Conservation (phyloP, 176 grass and related monocot genomes). For the Zizania latifolia region DNA sequence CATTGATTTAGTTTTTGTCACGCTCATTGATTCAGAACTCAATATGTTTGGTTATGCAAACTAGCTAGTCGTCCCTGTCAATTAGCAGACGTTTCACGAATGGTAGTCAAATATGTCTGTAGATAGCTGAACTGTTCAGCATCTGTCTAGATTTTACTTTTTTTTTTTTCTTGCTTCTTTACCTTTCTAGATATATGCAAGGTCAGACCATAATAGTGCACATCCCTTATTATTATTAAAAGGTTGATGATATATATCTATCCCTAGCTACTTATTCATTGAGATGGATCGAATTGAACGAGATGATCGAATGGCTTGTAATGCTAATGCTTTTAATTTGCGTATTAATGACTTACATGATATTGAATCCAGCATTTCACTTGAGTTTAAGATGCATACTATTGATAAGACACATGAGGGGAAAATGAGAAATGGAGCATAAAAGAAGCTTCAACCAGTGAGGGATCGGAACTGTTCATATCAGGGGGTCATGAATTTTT, state of each 20-base stretch:
- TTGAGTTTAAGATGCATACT: background rate
- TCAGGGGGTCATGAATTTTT: background rate
- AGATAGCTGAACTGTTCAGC: background rate
- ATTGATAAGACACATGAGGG: conserved; percentile 9
- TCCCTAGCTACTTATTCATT: background rate
- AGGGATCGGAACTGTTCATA: background rate
- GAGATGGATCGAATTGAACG: background rate
- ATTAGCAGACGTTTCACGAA: background rate
- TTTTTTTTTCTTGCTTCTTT: background rate
- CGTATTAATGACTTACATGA: background rate
- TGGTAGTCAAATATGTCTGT: background rate
- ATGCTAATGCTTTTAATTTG: background rate
- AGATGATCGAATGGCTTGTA: background rate
- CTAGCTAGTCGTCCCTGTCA: conserved; percentile 5
- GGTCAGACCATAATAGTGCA: background rate
- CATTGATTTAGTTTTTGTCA: background rate
- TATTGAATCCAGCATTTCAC: background rate
- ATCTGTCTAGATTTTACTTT: background rate
- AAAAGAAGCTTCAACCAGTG: background rate
- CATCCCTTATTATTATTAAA: background rate
- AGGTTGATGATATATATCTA: background rate
- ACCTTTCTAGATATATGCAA: background rate
- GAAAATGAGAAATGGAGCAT: background rate
- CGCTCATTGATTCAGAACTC: background rate
- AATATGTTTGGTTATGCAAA: background rate